A percentile compares a stretch with the other conserved stretches of the same genome.
These are phyloP conservation scores for Calonectria ilicicola DNA, from an alignment of 2,329 filamentous ascomycete genomes.

Conservation along the genomic window DNA sequence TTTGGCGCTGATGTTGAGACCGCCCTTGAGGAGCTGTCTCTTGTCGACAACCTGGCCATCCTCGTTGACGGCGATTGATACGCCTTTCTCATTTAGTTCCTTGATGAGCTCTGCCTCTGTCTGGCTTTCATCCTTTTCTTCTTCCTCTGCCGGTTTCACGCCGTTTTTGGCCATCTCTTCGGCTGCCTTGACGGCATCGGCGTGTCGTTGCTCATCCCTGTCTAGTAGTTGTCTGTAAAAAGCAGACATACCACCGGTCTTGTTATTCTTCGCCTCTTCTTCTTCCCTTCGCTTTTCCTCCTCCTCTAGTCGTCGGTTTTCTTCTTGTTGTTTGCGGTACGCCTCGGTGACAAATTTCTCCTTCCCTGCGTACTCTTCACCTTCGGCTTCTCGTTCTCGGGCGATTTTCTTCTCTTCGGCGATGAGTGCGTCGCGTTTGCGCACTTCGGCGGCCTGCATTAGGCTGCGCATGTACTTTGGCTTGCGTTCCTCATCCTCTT, in stretches of 20 bases:
- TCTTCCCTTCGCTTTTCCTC: constrained; percentile 77
- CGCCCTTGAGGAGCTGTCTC: constrained; percentile 80
- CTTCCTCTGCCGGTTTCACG: constrained; percentile 46
- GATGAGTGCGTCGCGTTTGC: constrained; percentile 82
- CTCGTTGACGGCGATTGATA: constrained; percentile 78
- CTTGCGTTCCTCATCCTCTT: constrained; percentile 67
- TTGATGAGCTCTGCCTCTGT: constrained; percentile 73
- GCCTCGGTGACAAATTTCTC: constrained; percentile 89
- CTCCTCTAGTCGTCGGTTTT: constrained; percentile 76
- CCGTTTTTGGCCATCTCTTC: constrained; percentile 64
- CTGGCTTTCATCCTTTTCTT: constrained; percentile 66
- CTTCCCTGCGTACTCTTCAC: constrained; percentile 84
- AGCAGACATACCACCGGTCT: constrained; percentile 76
- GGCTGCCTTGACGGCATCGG: constrained; percentile 76
- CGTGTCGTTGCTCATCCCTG: constrained; percentile 76
- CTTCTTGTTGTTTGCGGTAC: constrained; percentile 85
- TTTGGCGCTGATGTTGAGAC: constrained; percentile 78
- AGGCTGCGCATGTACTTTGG: constrained; percentile 85
- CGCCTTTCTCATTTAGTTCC: constrained; percentile 74
- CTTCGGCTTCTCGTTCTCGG: constrained; percentile 82
- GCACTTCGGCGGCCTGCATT: constrained; percentile 77
- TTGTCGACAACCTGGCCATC: constrained; percentile 88
- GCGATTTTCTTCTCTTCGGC: constrained; percentile 86
- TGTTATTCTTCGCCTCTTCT: constrained; percentile 72
- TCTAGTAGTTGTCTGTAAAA: constrained; percentile 83